Conservation (phyloP, 768 basidiomycete species). For the Leccinum aurantiacum region DNA sequence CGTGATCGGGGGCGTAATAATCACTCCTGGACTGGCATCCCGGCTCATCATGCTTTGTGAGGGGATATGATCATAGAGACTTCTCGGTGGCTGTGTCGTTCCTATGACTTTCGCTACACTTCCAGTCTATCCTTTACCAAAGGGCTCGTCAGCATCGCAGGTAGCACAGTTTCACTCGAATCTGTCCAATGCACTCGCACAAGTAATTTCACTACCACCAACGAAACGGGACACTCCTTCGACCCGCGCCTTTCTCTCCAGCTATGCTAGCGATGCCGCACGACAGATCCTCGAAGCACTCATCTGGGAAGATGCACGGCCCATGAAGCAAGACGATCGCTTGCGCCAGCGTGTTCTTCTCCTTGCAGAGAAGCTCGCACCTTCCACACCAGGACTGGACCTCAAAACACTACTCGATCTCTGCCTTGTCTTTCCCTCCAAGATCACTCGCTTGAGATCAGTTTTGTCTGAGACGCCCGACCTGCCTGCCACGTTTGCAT, state of each 20-base stretch:
- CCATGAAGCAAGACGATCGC: constrained; percentile 38
- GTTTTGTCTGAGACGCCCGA: constrained; percentile 41
- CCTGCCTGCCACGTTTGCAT: constrained; percentile 35
- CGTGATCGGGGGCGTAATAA: no score
- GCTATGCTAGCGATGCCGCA: constrained; percentile 59
- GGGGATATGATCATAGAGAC: no score
- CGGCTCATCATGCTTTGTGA: no score
- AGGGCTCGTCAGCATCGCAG: constrained; percentile 52
- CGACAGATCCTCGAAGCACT: constrained; percentile 51
- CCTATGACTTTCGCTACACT: constrained; percentile 37
- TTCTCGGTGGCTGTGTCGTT: neutral
- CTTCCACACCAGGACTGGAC: constrained; percentile 43
- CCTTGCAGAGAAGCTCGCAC: constrained; percentile 56
- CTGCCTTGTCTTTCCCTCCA: constrained; percentile 52
- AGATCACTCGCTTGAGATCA: constrained; percentile 44
- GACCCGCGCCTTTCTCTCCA: constrained; percentile 49
- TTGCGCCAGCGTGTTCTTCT: constrained; percentile 51
- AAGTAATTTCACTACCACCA: constrained; percentile 48
- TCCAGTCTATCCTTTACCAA: constrained; percentile 58
- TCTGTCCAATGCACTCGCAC: constrained; percentile 47
- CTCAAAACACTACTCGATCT: constrained; percentile 61
- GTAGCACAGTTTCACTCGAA: constrained; percentile 45
- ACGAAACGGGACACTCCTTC: constrained; percentile 46
- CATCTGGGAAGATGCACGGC: constrained; percentile 50
- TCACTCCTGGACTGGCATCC: no score